phyloP scores from a whole-genome alignment of 192 early-diverging fungal genomes.

The Backusella australiensis region DNA sequence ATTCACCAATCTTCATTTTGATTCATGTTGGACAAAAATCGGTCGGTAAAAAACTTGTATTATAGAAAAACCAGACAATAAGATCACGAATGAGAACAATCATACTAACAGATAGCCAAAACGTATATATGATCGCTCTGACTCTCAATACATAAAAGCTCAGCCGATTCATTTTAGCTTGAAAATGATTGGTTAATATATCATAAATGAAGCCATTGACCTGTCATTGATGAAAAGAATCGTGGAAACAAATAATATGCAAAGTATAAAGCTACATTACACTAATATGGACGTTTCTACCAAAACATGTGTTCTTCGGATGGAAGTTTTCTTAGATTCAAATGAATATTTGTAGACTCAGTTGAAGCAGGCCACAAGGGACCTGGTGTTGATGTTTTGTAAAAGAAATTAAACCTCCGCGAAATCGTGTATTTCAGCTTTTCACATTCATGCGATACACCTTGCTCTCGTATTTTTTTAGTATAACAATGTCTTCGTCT shows the following conservation, averaged over 20 bases:
- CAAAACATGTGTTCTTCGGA: not conserved
- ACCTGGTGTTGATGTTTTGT: slow-evolving; percentile 4
- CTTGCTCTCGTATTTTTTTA: not conserved
- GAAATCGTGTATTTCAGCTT: not conserved
- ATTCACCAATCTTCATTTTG: not conserved
- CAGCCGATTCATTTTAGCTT: no score
- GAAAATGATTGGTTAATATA: not conserved
- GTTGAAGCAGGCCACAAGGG: not conserved
- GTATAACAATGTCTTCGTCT: slow-evolving; percentile 8
- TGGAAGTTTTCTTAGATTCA: not conserved
- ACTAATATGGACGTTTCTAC: not conserved
- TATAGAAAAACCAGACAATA: not conserved
- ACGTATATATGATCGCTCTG: no score
- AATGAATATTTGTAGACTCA: not conserved
- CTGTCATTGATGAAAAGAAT: not conserved
- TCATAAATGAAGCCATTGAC: not conserved
- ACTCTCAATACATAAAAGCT: no score
- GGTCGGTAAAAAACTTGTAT: not conserved
- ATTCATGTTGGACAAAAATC: not conserved
- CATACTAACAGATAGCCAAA: not conserved
- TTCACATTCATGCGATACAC: slow-evolving; percentile 4
- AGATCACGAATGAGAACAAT: not conserved
- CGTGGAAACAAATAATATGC: not conserved
- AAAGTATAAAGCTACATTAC: not conserved
- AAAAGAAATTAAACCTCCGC: not conserved